These are phyloP conservation scores for Macadamia tetraphylla DNA, from an alignment of 164 flowering plant genomes.

Conservation along the genomic window DNA sequence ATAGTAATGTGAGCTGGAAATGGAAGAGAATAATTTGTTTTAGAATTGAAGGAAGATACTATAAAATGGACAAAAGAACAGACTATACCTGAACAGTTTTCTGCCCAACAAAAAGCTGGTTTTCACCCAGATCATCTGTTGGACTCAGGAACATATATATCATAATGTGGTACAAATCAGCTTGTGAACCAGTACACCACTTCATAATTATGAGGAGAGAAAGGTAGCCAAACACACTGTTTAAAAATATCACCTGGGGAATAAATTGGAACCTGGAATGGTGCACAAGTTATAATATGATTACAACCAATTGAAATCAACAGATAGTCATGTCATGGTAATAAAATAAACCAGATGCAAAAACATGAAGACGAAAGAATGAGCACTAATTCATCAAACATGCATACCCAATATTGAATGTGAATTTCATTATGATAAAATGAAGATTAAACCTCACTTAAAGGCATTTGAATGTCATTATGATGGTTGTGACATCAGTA, in stretches of 20 bases:
- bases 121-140: constrained; percentile 93
- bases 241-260: constrained; percentile 89
- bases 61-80: constrained; percentile 1
- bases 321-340: neutral
- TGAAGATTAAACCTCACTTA: too few species aligned
- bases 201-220: constrained; percentile 80
- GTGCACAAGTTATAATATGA: neutral
- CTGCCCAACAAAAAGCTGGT: constrained; percentile 91
- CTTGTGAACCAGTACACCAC: constrained; percentile 93
- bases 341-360: neutral
- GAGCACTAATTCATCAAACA: neutral
- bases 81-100: constrained; percentile 62
- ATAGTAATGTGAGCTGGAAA: constrained; percentile 59
- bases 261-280: constrained; percentile 82
- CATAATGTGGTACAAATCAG: constrained; percentile 89
- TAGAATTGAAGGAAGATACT: neutral
- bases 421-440: too few species aligned
- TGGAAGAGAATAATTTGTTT: neutral
- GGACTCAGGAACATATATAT: constrained; percentile 98
- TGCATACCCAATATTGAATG: neutral
- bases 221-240: constrained; percentile 90
- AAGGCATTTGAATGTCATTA: too few species aligned
- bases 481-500: too few species aligned
- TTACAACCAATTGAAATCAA: neutral
- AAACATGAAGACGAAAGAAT: neutral